Evolutionary conservation across 164 flowering plant species (phyloP), one percentile per base, ranked within the genome.

Genomic region (Houttuynia cordata): DNA sequence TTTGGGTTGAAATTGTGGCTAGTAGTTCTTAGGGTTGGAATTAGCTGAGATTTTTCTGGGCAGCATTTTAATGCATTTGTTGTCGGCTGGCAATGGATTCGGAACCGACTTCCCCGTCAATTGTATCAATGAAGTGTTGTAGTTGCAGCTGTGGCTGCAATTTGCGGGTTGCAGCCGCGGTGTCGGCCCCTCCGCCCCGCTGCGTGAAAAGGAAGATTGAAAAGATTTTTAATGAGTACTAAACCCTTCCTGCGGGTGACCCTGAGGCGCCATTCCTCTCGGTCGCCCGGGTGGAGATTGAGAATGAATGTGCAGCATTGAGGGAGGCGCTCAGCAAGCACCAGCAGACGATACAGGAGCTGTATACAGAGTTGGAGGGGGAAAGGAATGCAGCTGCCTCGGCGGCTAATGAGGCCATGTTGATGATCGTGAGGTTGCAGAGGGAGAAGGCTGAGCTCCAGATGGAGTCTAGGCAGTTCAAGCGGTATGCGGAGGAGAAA

Each of bases 371-470:
- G 52, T 62, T 93, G 66, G 98, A 93, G 14, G 94, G 86, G 78
- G 98, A 93, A 76, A 78, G 98, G 59, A 88, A 82, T 71, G 96
- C 98, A 14, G 68, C 97, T 0, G 74, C 98, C 0, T 79, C 96
- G 1, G 98, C 98, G n/a, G 91, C 98, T 18, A 86, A 77, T 64
- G 98, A 93, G 75, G 87, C 97, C 50, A 90, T 93, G 98, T 84
- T 92, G 0, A 90, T 93, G 98, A 93, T 93, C 17, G 67, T 90
- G 80, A 83, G 94, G 78, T 73, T 93, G 77, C 97, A 93, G 72
- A 83, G 91, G 74, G 97, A 93, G 70, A 93, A 93, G 70, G 96
- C 98, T 15, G 97, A 84, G 75, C 63, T 80, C 56, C 87, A 83
- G 62, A 86, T 93, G 98, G 97, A 90, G 66, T 71, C 79, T 0